phyloP scores from a whole-genome alignment of 2,329 filamentous ascomycete species.

The Cladosporium velox region DNA sequence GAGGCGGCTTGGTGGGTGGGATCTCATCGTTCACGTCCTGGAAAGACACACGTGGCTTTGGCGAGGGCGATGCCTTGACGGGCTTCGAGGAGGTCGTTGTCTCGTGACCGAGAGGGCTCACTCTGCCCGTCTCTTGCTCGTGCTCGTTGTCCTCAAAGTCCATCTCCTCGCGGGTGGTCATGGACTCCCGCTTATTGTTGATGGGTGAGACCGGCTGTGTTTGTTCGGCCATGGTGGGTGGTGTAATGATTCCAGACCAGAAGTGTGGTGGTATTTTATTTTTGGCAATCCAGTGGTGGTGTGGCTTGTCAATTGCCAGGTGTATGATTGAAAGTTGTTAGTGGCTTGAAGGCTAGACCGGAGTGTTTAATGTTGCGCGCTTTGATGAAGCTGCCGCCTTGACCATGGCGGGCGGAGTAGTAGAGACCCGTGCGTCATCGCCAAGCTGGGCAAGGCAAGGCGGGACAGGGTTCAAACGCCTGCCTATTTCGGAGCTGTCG shows the following conservation, averaged over 20 bases:
- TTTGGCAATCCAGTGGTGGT: neutral
- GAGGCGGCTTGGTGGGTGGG: conserved; percentile 75
- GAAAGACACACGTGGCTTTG: conserved; percentile 50
- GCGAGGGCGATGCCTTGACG: conserved; percentile 39
- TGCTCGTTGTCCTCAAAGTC: conserved; percentile 55
- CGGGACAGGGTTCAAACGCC: neutral
- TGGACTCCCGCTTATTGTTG: conserved; percentile 39
- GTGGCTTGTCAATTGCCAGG: neutral
- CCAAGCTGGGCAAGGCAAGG: neutral
- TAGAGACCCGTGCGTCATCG: conserved; percentile 8
- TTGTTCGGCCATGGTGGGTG: conserved; percentile 29
- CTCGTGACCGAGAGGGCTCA: conserved; percentile 46
- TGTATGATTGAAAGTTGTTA: neutral
- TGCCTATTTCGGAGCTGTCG: conserved; percentile 4
- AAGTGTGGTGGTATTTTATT: neutral
- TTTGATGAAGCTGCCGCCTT: conserved; percentile 12
- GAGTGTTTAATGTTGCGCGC: neutral
- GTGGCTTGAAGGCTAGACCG: neutral
- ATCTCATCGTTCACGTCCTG: conserved; percentile 51
- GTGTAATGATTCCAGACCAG: neutral
- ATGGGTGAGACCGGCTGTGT: conserved; percentile 29
- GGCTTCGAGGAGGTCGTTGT: conserved; percentile 33
- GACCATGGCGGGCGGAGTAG: conserved; percentile 10
- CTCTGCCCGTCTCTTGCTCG: conserved; percentile 61
- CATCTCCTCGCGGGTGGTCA: conserved; percentile 42